Base-by-base conservation (phyloP, 176 grass and related monocot genomes). In the Aegilops longissima region DNA sequence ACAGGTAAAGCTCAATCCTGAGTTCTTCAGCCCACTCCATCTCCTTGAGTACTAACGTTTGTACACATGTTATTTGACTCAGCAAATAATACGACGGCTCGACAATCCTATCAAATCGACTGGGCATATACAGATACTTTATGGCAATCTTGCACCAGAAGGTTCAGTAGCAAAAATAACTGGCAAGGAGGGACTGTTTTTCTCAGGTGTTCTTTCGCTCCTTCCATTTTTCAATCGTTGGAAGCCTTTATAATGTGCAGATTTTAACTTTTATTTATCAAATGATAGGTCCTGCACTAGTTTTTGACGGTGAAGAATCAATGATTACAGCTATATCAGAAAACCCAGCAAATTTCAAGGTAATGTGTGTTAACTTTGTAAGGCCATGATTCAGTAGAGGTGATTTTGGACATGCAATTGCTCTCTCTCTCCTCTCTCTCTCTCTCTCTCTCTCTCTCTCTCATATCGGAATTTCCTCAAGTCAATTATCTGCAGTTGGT, bases 161-260 rank as follows among this genome's bases (percentile, higher is more conserved):
- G 96, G 96, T 78, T 98, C 96, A 72, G 96, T 98, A 35, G 96
- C 96, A 80, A 98, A 98, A 94, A 98, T 98, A 81, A 98, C 96
- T 58, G 96, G 96, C 81, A 98, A 98, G 94, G 96, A 98, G 88
- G 96, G 96, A 45, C 39, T 98, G 51, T 98, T 92, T 86, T 98
- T 98, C 88, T 96, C 93, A 84, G 96, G 96, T 91, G 36, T 13
- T 86, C 16, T 89, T 77, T 88, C 54, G n/a, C 59, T 84, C 6
- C 68, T 84, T 92, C 66, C 61, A 77, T 52, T 80, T 83, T 65
- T 70, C 16, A 61, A 83, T 74, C 75, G 8, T 92, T 54, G 23
- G 25, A 76, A 81, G 24, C 69, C 21, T 82, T 82, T 66, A 33
- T 61, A 78, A 36, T 73, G 33, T 87, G 47, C 40, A 35, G 38